Conservation (phyloP, 768 basidiomycete species). For the Auriscalpium vulgare region DNA sequence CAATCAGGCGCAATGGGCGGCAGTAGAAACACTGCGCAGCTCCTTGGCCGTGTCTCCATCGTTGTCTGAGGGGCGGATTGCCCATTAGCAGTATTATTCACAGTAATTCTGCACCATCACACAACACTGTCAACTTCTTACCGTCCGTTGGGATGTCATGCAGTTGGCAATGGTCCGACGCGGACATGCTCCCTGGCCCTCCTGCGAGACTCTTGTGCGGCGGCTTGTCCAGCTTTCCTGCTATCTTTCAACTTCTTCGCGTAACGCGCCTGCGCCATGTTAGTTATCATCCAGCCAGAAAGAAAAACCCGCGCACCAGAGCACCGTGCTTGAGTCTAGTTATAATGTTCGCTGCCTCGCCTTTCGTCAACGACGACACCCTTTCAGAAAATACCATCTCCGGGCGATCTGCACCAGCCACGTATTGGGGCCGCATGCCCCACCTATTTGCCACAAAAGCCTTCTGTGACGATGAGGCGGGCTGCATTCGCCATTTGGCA, state of each 20-base stretch:
- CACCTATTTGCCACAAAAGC: slow-evolving; percentile 47
- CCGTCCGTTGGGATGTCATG: slow-evolving; percentile 1
- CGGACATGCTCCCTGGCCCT: slow-evolving; percentile 46
- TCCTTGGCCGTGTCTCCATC: slow-evolving; percentile 57
- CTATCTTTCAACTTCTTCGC: slow-evolving; percentile 41
- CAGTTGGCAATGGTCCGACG: slow-evolving; percentile 44
- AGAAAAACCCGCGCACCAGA: slow-evolving; percentile 33
- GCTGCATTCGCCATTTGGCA: slow-evolving; percentile 57
- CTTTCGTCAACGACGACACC: slow-evolving; percentile 54
- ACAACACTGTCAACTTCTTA: too few relatives aligned
- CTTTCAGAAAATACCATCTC: slow-evolving; percentile 21
- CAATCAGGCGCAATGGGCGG: slow-evolving; percentile 55
- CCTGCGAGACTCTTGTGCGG: slow-evolving; percentile 43
- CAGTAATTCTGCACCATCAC: too few relatives aligned
- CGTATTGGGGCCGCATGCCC: slow-evolving; percentile 19
- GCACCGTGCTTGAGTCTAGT: slow-evolving; percentile 73
- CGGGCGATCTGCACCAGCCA: slow-evolving; percentile 17
- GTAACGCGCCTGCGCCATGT: slow-evolving; percentile 39
- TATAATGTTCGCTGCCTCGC: slow-evolving; percentile 73
- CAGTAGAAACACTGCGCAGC: slow-evolving; percentile 50
- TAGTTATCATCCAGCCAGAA: not conserved
- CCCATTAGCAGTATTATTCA: too few relatives aligned
- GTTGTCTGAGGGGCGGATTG: slow-evolving; percentile 29
- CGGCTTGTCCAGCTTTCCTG: slow-evolving; percentile 26
- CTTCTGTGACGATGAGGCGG: slow-evolving; percentile 58